Evolutionary conservation across 1,284 basidiomycete genomes (phyloP), one percentile per base, ranked within the genome.

Genomic region (Fomes fomentarius): DNA sequence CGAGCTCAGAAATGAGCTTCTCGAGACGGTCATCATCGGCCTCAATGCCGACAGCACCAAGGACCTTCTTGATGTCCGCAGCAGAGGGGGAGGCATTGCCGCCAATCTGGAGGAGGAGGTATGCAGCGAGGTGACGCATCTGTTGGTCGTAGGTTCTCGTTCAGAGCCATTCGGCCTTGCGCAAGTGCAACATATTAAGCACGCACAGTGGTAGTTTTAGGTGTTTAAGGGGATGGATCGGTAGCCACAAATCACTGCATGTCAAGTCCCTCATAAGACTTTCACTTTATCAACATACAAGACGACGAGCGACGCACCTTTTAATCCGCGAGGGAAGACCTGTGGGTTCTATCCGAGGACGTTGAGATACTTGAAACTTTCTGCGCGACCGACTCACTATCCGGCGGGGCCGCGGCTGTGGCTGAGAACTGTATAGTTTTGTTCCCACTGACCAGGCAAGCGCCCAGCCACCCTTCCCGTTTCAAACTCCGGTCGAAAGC

Each of bases 91-190:
- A 87, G 69, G 85, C 74, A 75, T 98, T 98, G 63, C 97, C 97
- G 67, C 94, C 97, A 73, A 89, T 85, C 76, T 93, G 90, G 78
- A 98, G 94, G 75, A 99, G 93, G 65, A 99, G 87, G 84, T 98
- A 99, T 66, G 94, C 94, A 80, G 96, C 96, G 79, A 99, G 83
- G 79, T 96, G 83, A 83, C 94, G 93, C 94, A 97, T 96, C 91
- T 94, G 50, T 12, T 35, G 15, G 38, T 64, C 52, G 64, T 45
- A 24, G 10, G 17, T 15, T 1, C 41, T n/a, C 11, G n/a, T 17
- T 24, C 28, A 22, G 7, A 24, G 35, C 17, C 39, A 53, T 39
- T 58, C 44, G 54, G 9, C 22, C n/a, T 54, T n/a, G 31, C 45
- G 47, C 43, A 43, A 55, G 41, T 15, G 25, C 21, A 22, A 24